Base-by-base conservation (phyloP, 352 stramenopile genomes). In the Phytophthora hibernalis region DNA sequence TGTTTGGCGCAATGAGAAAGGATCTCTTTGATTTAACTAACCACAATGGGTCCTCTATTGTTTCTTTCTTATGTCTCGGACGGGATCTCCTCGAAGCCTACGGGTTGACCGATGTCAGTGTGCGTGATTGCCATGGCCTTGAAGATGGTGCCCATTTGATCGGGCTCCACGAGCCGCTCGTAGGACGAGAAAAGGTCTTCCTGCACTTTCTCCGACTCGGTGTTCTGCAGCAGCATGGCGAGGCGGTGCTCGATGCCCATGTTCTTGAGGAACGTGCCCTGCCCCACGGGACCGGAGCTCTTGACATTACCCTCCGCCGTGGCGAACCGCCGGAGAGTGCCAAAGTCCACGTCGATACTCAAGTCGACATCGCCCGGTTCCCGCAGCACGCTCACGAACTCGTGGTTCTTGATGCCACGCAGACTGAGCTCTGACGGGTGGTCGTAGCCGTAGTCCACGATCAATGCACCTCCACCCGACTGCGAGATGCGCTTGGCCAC, bases 401-500 rank as follows among this genome's bases (percentile, higher is more conserved):
- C 63, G 76, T 99, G 96, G 68, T 90, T 89, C 65, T 95, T 91
- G 79, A 99, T 98, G 55, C 89, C 96, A 38, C 96, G 95, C 43
- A 98, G 69, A 74, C 91, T 98, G 58, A 98, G 84, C 54, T 82
- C 76, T 1, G 83, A 95, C 37, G 90, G 89, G 49, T 95, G 90
- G 65, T 98, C 90, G 73, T 97, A 87, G 50, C 96, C 96, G 74
- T 99, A 99, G 79, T 99, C 96, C 54, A 99, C 84, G 33, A 98
- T 91, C 5, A 99, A 66, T 15, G 95, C 95, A 11, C 82, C 87
- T 21, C 95, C 96, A 21, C 92, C 80, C 45, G 87, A 83, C 44
- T 90, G 79, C 35, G 89, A 77, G 22, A 99, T 82, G 16, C 91
- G 80, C 65, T 90, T 90, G 16, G 93, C 86, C 56, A 99, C 91